phyloP scores from a whole-genome alignment of 768 basidiomycete genomes.

The Mrakia frigida region DNA sequence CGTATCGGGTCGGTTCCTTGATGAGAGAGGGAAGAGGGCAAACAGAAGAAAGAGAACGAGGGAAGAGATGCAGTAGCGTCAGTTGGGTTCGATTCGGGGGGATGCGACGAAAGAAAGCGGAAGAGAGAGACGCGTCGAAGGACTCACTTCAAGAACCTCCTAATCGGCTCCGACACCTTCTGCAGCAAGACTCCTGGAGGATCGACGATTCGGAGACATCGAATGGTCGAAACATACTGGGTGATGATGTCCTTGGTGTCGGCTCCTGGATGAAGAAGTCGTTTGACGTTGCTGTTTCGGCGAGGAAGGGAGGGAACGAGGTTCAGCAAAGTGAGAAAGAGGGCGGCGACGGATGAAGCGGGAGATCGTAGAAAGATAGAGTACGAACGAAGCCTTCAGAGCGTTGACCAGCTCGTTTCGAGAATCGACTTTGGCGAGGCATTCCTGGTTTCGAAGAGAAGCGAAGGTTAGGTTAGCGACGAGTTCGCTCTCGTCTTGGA shows the following conservation, averaged over 20 bases:
- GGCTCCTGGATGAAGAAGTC: conserved; percentile 90
- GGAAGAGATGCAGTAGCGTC: neutral
- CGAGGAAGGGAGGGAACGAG: neutral
- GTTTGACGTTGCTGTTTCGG: conserved; percentile 63
- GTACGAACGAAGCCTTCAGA: conserved; percentile 68
- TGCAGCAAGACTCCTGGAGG: conserved; percentile 87
- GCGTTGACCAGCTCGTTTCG: conserved; percentile 67
- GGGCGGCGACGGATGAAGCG: conserved; percentile 14
- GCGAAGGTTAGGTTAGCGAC: conserved; percentile 9
- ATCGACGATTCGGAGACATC: conserved; percentile 82
- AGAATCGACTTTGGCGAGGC: conserved; percentile 48
- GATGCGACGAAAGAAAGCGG: too few relatives aligned
- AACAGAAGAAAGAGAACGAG: neutral
- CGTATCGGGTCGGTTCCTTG: conserved; percentile 79
- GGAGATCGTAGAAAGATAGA: too few relatives aligned
- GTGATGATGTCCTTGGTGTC: conserved; percentile 84
- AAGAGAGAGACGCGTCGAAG: neutral
- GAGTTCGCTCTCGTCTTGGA: neutral
- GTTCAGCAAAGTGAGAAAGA: neutral
- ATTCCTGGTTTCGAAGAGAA: conserved; percentile 37
- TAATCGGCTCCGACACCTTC: conserved; percentile 88
- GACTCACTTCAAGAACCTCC: conserved; percentile 72
- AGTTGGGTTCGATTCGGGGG: too few relatives aligned
- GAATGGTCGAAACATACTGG: conserved; percentile 88
- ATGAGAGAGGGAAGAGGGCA: neutral